Base-by-base conservation (phyloP, 495 filamentous ascomycete species). In the Hamigera avellanea region DNA sequence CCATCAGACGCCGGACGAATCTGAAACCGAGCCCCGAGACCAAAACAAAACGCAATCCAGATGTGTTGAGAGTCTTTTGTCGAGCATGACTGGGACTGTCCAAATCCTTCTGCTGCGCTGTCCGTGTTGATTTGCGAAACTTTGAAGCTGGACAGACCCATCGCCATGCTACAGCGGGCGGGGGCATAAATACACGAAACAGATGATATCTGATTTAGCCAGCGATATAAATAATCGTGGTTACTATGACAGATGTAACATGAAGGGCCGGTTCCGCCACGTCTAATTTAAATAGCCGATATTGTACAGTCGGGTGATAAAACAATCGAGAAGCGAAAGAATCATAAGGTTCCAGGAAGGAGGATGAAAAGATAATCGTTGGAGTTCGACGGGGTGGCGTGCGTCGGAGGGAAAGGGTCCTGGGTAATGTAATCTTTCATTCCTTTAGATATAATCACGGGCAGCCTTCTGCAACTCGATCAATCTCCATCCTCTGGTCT, bases 391-490 rank as follows among this genome's bases (percentile, higher is more conserved):
- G 19, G 7, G 14, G 25, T 3, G 26, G 26, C 4, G 19, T 26
- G 25, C 4, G 17, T 18, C 16, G 29, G 30, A 30, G 12, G 10
- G n/a, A n/a, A n/a, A n/a, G n/a, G n/a, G n/a, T n/a, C n/a, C n/a
- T n/a, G n/a, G n/a, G n/a, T n/a, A n/a, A n/a, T n/a, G n/a, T 28
- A 10, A 16, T 2, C 13, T 25, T 38, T 17, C 32, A 15, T 6
- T 25, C 17, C 15, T 45, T 83, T 71, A 88, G 28, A 86, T 84
- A 52, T 91, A 98, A 64, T 98, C 91, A 56, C 93, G 77, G 39
- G 82, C 88, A 61, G 83, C 91, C 80, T 98, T 98, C 64, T 98
- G 91, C 64, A 98, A 70, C 70, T 98, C 91, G 54, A 98, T 94
- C 57, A 98, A 65, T 50, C 87, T 75, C 91, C 91, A 98, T 12